Evolutionary conservation across 208 protist genomes (phyloP).

Genomic region (Crithidia sp.): DNA sequence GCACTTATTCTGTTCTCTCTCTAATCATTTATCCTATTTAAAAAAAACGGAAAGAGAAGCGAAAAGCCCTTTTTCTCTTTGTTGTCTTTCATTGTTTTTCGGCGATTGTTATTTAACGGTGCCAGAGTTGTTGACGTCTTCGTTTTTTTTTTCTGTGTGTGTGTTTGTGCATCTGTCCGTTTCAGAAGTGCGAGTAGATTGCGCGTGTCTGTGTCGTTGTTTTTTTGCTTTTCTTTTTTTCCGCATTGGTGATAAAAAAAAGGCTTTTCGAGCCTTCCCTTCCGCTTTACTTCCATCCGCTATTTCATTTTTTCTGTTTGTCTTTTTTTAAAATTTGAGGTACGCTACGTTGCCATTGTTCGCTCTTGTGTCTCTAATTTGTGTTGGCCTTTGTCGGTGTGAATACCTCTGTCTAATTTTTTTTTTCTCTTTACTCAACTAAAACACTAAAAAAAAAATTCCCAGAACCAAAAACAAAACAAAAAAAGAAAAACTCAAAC

Average conservation of each 20-base stretch:
- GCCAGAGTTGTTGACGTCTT: background rate
- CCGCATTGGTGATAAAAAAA: background rate
- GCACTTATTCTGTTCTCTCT: too few relatives aligned
- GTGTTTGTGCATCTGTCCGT: background rate
- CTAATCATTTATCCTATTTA: background rate
- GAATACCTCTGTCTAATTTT: background rate
- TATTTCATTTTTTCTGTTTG: background rate
- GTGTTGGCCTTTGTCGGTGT: background rate
- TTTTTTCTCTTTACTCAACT: too few relatives aligned
- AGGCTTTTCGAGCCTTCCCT: background rate
- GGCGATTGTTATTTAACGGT: too few relatives aligned
- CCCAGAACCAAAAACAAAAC: constrained; percentile 2
- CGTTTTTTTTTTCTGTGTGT: background rate
- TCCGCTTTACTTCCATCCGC: background rate
- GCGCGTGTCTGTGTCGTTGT: background rate
- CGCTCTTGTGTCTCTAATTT: background rate
- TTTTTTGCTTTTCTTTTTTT: background rate
- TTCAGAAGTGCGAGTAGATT: background rate
- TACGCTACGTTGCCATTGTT: background rate
- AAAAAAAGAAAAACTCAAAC: constrained; percentile 7
- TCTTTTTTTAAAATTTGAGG: background rate
- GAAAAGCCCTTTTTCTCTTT: background rate
- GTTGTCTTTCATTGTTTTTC: too few relatives aligned
- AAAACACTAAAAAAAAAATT: background rate
- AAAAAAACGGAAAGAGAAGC: background rate